A percentile compares a stretch with the other conserved stretches of the same genome.
Evolutionary conservation across 768 basidiomycete genomes (phyloP).

Genomic region (Pleurotus tuber-regium): DNA sequence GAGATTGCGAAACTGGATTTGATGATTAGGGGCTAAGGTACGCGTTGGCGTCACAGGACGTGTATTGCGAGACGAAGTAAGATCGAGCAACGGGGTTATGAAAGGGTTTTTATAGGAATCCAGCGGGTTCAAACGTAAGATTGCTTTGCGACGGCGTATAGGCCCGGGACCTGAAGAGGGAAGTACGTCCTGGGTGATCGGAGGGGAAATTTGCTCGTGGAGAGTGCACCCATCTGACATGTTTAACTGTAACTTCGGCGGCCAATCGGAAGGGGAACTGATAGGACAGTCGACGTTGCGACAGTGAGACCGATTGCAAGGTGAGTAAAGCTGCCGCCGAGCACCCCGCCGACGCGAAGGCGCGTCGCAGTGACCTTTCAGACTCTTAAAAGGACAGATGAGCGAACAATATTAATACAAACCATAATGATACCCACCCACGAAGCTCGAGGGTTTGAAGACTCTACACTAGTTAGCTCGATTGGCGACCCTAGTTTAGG

Average conservation of each 20-base stretch:
- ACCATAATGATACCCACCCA: constrained; percentile 17
- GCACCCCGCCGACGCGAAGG: constrained; percentile 8
- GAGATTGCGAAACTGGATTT: constrained; percentile 40
- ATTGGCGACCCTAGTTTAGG: constrained; percentile 1
- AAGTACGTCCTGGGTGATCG: background rate
- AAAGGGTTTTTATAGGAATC: constrained; percentile 20
- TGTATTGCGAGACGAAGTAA: background rate
- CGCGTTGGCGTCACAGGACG: constrained; percentile 13
- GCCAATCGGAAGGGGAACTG: background rate
- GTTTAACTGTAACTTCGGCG: background rate
- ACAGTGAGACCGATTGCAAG: background rate
- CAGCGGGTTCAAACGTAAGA: constrained; percentile 47
- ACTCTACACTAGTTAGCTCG: background rate
- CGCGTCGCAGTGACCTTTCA: too few species aligned
- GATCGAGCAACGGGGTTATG: background rate
- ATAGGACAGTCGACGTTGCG: constrained; percentile 1
- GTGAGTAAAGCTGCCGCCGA: constrained; percentile 18
- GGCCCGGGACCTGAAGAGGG: constrained; percentile 42
- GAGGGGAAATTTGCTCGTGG: background rate
- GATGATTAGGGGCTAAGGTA: constrained; percentile 4
- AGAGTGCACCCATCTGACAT: background rate
- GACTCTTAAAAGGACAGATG: constrained; percentile 20
- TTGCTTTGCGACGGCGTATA: constrained; percentile 56
- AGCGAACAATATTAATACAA: constrained; percentile 11
- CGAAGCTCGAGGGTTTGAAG: background rate